Base-by-base conservation (phyloP, 2,329 filamentous ascomycete genomes). In the Hymenoscyphus repandus region DNA sequence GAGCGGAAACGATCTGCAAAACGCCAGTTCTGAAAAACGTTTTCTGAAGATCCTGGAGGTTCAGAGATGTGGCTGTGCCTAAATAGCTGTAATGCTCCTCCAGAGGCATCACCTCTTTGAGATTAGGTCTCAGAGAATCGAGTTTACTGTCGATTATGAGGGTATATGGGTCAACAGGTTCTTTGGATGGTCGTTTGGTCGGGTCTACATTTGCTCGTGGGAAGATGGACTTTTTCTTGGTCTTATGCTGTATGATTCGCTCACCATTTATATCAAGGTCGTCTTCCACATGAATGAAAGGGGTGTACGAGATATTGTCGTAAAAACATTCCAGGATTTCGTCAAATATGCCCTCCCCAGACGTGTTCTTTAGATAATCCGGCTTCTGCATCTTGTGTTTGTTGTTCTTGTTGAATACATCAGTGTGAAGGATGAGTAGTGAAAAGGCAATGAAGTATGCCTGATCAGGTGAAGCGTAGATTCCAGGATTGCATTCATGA, bases 371-470 rank as follows among this genome's bases (percentile, higher is more conserved):
- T 60, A 97, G 78, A 69, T 99, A 99, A 64, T 97, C 93, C 0
- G 79, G 73, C 66, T 95, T 95, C 65, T 95, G 90, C 93, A 99
- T 99, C 70, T 99, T 99, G 68, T 93, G 82, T 72, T 97, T 97
- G 73, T 97, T 97, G 74, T 97, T 99, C 71, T 95, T 96, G 75
- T 99, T 99, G 80, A 97, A 97, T n/a, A 95, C 89, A 66, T 99
- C 93, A 0, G 93, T 97, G 63, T 99, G 93, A 32, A 99, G 75
- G 60, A 99, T 96, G 53, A 99, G 80, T 50, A 99, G 83, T 1
- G 92, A 97, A 66, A 99, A 99, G 13, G 92, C 90, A 57, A 97
- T 92, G 63, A 97, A 96, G 68, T 97, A 96, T n/a, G 93, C 91
- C 70, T 96, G 90, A 64, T 97, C 93, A 61, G 90, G 83, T 32